phyloP scores from a whole-genome alignment of 2,329 filamentous ascomycete genomes.

The Xylaria multiplex region DNA sequence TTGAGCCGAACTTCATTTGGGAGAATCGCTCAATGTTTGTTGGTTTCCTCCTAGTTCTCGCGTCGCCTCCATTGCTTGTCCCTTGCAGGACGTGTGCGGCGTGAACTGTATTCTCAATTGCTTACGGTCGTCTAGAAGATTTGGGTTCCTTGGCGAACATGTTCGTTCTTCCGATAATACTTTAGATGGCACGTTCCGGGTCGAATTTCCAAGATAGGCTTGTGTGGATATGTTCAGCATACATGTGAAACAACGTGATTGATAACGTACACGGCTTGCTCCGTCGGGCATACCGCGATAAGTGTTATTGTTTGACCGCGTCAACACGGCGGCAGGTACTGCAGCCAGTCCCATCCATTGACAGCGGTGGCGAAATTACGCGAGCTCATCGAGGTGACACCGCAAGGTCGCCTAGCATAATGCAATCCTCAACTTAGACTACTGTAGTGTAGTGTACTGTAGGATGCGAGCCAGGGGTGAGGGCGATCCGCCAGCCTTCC shows the following conservation, averaged over 20 bases:
- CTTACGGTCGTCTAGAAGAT: neutral
- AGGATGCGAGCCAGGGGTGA: conserved; percentile 9
- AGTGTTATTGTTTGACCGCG: conserved; percentile 1
- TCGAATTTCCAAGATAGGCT: too few species aligned
- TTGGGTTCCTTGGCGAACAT: neutral
- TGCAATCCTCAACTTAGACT: conserved; percentile 13
- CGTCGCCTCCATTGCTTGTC: neutral
- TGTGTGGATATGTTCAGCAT: neutral
- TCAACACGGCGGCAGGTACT: conserved; percentile 15
- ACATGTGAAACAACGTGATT: neutral
- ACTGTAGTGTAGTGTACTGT: neutral
- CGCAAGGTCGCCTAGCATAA: conserved; percentile 29
- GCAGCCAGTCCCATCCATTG: neutral
- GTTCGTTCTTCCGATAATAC: neutral
- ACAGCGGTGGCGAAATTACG: conserved; percentile 17
- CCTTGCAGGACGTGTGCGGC: conserved; percentile 19
- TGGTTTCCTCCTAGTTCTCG: neutral
- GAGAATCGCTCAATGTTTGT: conserved; percentile 5
- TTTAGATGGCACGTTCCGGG: neutral
- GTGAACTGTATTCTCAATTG: too few species aligned
- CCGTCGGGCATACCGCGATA: conserved; percentile 15
- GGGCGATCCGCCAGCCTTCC: conserved; percentile 19
- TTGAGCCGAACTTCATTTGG: conserved; percentile 12
- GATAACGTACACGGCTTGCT: conserved; percentile 21
- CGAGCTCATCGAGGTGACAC: conserved; percentile 23